phyloP scores from a whole-genome alignment of 768 basidiomycete species.

The Xerocomellus intermedius region DNA sequence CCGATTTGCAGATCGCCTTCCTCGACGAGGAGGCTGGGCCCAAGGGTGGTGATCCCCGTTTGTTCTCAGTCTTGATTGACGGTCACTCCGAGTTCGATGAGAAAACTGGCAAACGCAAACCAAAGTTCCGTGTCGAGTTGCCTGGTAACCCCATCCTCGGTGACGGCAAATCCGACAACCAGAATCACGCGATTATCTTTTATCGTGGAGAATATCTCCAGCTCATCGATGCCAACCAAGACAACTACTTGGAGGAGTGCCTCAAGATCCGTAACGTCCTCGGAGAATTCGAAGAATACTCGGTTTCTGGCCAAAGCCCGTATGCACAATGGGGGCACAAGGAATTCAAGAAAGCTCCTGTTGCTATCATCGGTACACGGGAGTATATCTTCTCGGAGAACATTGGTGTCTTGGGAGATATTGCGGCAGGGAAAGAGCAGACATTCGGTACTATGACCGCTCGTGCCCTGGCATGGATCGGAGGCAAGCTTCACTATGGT shows the following conservation, averaged over 20 bases:
- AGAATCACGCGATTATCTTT: conserved; percentile 99
- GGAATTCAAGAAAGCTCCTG: conserved; percentile 85
- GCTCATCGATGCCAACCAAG: conserved; percentile 99
- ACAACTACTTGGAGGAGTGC: conserved; percentile 99
- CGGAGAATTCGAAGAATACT: conserved; percentile 96
- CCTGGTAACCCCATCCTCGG: conserved; percentile 99
- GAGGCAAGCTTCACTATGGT: conserved; percentile 97
- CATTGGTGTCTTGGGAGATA: conserved; percentile 97
- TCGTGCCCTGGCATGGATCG: conserved; percentile 93
- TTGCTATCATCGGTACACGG: conserved; percentile 96
- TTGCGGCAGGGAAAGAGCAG: conserved; percentile 99
- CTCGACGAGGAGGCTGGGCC: conserved; percentile 93
- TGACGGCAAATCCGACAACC: conserved; percentile 99
- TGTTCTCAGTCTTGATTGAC: conserved; percentile 94
- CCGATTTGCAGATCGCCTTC: conserved; percentile 97
- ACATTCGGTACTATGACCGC: conserved; percentile 99
- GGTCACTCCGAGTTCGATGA: conserved; percentile 96
- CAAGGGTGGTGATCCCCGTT: conserved; percentile 81
- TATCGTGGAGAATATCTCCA: conserved; percentile 99
- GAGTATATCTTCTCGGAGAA: conserved; percentile 99
- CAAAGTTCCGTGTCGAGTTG: conserved; percentile 96
- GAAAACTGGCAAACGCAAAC: conserved; percentile 82
- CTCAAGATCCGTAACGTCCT: conserved; percentile 97
- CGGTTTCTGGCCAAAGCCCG: conserved; percentile 86
- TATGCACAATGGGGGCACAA: conserved; percentile 96